Conservation (phyloP, 2,329 filamentous ascomycete genomes). For the Neoscytalidium dimidiatum region DNA sequence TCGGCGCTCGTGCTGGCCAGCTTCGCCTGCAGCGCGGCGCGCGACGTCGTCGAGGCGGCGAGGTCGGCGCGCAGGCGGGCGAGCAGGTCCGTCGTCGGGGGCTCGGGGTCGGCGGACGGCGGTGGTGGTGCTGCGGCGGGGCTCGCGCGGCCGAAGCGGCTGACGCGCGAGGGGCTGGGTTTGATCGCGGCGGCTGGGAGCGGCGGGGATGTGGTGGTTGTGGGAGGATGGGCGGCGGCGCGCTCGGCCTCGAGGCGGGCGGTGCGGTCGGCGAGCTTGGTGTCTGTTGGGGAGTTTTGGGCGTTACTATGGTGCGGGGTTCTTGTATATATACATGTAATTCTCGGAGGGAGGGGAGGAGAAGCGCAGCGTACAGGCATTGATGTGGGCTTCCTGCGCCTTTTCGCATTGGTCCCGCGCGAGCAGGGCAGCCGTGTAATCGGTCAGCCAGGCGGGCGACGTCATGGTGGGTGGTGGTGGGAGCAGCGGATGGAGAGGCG, state of each 20-base stretch:
- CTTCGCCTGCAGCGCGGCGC: constrained; percentile 65
- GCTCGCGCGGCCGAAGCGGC: constrained; percentile 23
- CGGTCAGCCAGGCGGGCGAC: constrained; percentile 68
- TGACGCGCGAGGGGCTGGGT: constrained; percentile 17
- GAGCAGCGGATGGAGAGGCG: not conserved
- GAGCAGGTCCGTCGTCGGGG: constrained; percentile 27
- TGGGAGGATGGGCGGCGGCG: constrained; percentile 31
- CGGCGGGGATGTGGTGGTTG: constrained; percentile 21
- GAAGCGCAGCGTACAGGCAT: constrained; percentile 65
- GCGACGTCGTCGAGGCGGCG: constrained; percentile 73
- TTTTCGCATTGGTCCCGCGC: constrained; percentile 71
- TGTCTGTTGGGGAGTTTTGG: constrained; percentile 42
- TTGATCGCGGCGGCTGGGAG: not conserved
- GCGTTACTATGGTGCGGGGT: too few relatives aligned
- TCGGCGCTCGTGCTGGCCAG: constrained; percentile 65
- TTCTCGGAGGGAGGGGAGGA: not conserved
- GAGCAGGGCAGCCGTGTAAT: constrained; percentile 75
- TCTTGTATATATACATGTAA: too few relatives aligned
- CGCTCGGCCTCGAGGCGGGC: constrained; percentile 26
- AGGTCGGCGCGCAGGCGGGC: constrained; percentile 61
- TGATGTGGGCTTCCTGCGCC: constrained; percentile 67
- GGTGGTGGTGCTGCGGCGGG: constrained; percentile 27
- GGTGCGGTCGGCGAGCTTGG: constrained; percentile 49
- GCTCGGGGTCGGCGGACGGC: constrained; percentile 27
- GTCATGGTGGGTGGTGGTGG: constrained; percentile 45